These are phyloP conservation scores for Nicotiana knightiana DNA, from an alignment of 257 asterid genomes.

Conservation along the genomic window DNA sequence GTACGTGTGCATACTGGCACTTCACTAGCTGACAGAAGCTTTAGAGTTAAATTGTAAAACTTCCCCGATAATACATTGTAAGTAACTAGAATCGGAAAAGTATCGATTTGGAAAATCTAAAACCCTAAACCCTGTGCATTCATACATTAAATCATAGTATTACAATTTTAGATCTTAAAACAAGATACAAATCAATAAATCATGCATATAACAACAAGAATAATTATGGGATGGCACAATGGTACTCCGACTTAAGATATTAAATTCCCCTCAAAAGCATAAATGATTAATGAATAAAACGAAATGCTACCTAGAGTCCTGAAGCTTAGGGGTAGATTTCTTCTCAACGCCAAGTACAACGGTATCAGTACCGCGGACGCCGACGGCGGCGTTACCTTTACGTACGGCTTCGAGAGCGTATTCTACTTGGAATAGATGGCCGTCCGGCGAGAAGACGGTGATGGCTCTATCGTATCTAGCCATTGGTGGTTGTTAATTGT, in stretches of 20 bases:
- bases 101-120: neutral
- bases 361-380: constrained; percentile 79
- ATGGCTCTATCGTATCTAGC: constrained; percentile 92
- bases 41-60: neutral
- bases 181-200: neutral
- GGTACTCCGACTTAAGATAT: too few relatives aligned
- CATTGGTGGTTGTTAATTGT: constrained; percentile 24
- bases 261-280: neutral
- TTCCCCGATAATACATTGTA: neutral
- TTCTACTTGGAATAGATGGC: constrained; percentile 91
- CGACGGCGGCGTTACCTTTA: constrained; percentile 94
- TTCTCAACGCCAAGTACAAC: constrained; percentile 92
- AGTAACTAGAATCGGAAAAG: neutral
- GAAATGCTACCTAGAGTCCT: constrained; percentile 58
- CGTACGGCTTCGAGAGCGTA: constrained; percentile 96
- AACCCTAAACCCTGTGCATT: neutral
- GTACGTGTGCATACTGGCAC: neutral
- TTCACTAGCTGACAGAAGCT: neutral
- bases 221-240: too few relatives aligned
- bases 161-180: neutral
- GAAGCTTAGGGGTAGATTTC: constrained; percentile 94
- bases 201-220: neutral
- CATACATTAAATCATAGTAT: neutral
- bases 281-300: neutral
- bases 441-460: constrained; percentile 92